These are phyloP conservation scores for Synchytrium microbalum DNA, from an alignment of 371 early-diverging fungal species.

Conservation along the genomic window DNA sequence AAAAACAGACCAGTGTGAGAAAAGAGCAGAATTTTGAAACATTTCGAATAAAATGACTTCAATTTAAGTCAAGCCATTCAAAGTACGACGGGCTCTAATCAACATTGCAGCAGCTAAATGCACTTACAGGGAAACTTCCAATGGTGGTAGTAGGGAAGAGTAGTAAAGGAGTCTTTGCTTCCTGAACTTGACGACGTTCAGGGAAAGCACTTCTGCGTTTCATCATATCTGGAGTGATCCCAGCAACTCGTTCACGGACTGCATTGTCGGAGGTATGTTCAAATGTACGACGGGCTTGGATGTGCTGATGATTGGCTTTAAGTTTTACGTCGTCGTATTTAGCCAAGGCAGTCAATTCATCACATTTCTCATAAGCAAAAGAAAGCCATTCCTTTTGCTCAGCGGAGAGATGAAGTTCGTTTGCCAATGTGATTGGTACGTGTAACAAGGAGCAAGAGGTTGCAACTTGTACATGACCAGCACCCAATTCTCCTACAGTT, in stretches of 20 bases:
- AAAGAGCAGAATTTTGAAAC: no score
- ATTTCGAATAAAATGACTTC: no score
- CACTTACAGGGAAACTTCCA: slow-evolving; percentile 82
- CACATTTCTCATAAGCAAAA: slow-evolving; percentile 86
- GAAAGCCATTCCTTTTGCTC: slow-evolving; percentile 86
- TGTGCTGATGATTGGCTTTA: slow-evolving; percentile 10
- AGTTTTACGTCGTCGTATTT: slow-evolving; percentile 9
- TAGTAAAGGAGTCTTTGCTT: slow-evolving; percentile 51
- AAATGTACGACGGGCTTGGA: slow-evolving; percentile 69
- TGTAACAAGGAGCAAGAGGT: slow-evolving; percentile 91
- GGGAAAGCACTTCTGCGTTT: slow-evolving; percentile 67
- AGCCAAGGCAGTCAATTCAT: slow-evolving; percentile 69
- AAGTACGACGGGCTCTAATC: no score
- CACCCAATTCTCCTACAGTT: slow-evolving; percentile 54
- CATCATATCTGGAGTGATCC: slow-evolving; percentile 63
- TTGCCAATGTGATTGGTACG: slow-evolving; percentile 76
- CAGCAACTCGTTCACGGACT: slow-evolving; percentile 69
- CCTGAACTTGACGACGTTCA: slow-evolving; percentile 68
- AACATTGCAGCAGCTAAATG: no score
- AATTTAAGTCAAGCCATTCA: no score
- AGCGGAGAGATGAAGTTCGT: slow-evolving; percentile 55
- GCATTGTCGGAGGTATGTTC: slow-evolving; percentile 70
- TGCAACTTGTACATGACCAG: slow-evolving; percentile 66
- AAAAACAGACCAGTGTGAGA: no score
- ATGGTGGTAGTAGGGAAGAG: slow-evolving; percentile 96